Percentiles rank a stretch among this genome's conserved stretches.
Conservation (phyloP, 2,329 filamentous ascomycete genomes). For the Aciculosporium take region DNA sequence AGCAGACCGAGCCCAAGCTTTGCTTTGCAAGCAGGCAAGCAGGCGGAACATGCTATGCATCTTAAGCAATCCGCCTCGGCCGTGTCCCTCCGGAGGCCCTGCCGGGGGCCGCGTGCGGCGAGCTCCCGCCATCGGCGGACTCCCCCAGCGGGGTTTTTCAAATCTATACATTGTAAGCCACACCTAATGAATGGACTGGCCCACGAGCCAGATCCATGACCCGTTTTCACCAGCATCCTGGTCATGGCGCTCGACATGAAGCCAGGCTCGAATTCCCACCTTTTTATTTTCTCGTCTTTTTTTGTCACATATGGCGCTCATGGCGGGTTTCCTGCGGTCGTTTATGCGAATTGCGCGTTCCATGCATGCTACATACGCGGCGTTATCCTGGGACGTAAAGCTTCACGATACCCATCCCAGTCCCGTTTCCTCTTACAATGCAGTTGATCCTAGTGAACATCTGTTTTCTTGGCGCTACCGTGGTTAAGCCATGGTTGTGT, state of each 20-base stretch:
- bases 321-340: background rate
- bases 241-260: background rate
- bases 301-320: background rate
- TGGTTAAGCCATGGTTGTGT: background rate
- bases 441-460: background rate
- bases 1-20: background rate
- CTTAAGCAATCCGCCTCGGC: no score
- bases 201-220: background rate
- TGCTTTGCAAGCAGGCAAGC: background rate
- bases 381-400: constrained; percentile 3
- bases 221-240: background rate
- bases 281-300: background rate
- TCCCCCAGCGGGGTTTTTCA: no score
- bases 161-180: constrained; percentile 4
- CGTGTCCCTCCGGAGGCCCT: no score
- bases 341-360: background rate
- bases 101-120: no score
- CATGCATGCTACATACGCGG: constrained; percentile 1
- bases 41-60: background rate
- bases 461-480: background rate
- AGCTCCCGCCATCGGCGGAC: no score
- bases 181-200: background rate
- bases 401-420: constrained; percentile 4
- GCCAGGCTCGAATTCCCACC: background rate
- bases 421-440: background rate